Evolutionary conservation across 2,329 filamentous ascomycete genomes (phyloP), one percentile per base, ranked within the genome.

Genomic region (Tolypocladium paradoxum): DNA sequence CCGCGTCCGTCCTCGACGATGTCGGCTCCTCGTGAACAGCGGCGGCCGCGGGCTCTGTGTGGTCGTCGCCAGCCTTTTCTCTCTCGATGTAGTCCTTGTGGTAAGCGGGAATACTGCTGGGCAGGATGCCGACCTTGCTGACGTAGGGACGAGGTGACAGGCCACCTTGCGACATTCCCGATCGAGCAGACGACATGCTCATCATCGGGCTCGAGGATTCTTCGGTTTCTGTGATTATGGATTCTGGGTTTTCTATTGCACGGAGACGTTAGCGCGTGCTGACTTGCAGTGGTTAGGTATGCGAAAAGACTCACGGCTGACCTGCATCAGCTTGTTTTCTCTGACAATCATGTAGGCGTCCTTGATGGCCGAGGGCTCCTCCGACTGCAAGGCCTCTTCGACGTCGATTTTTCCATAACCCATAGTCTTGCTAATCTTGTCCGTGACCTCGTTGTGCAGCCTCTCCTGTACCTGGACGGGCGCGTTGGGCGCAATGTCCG

Each of bases 291-390:
- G n/a, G 40, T 11, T 5, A 6, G 40, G 20, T 58, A 16, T 51
- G 8, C 33, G 18, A 48, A 22, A 11, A 11, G 49, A 83, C 88
- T 82, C 76, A 95, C 89, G 90, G 68, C 90, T 95, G 53, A 85
- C 85, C 68, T 91, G 88, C 91, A 97, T 97, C 67, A 97, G 81
- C 69, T 96, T 93, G 67, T 97, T 97, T 70, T 99, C 93, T 51
- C 92, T 84, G 29, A 99, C 90, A 68, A 99, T 99, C 72, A 96
- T 85, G 73, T 97, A 99, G 1, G 93, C 93, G 71, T 99, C 93
- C 73, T 99, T 99, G 76, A 99, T 96, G 12, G 93, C 91, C 54
- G 91, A 97, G 14, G 93, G 93, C 68, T 99, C 93, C 51, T 93
- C 84, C 53, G 90, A 90, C 63, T 87, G 86, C 57, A 99, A 75